These are phyloP conservation scores for Apiosordaria backusii DNA, from an alignment of 495 filamentous ascomycete genomes.

Conservation along the genomic window DNA sequence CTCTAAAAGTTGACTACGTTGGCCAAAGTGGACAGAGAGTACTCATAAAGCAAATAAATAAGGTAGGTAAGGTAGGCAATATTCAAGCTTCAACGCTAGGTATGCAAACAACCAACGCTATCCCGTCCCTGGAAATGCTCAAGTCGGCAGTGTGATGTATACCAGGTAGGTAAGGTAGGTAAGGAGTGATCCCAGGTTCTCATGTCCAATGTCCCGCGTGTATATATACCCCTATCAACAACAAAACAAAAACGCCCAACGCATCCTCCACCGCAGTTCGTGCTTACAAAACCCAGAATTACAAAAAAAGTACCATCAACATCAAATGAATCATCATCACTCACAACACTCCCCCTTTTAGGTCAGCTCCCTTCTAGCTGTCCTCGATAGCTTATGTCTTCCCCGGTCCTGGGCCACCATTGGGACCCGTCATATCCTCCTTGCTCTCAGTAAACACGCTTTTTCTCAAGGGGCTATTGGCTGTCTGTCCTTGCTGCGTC, in stretches of 20 bases:
- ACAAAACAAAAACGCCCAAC: neutral
- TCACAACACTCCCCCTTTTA: neutral
- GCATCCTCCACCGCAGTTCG: neutral
- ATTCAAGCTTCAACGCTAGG: neutral
- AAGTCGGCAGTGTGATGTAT: too few species aligned
- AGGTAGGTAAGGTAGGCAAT: neutral
- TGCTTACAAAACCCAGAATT: neutral
- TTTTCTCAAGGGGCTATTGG: constrained; percentile 15
- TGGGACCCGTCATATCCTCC: constrained; percentile 11
- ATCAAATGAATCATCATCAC: neutral
- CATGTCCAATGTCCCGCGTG: neutral
- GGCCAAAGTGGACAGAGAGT: too few species aligned
- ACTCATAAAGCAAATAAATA: too few species aligned
- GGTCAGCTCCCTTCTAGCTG: neutral
- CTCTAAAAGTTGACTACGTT: too few species aligned
- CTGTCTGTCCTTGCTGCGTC: constrained; percentile 4
- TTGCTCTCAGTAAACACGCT: constrained; percentile 22
- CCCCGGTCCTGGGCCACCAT: neutral
- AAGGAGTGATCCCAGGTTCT: neutral
- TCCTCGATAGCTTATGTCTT: neutral
- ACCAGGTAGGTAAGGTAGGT: neutral
- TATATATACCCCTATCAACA: neutral
- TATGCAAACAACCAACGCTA: neutral
- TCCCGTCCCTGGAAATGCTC: neutral
- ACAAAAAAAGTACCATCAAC: neutral